Evolutionary conservation across 2,329 filamentous ascomycete species (phyloP).

Genomic region (Colletotrichum spinosum): DNA sequence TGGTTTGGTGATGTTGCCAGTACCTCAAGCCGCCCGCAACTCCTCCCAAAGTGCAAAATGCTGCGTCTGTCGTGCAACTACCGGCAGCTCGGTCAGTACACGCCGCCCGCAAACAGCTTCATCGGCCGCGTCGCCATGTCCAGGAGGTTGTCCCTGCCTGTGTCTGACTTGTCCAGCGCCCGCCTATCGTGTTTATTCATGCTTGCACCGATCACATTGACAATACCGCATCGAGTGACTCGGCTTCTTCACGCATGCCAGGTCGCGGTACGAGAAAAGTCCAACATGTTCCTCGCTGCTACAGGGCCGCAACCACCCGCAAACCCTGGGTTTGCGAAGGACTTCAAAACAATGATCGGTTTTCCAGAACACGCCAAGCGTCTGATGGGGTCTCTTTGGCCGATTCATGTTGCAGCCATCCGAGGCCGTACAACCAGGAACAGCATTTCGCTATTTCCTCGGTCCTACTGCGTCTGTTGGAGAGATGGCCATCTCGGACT

Average conservation of each 20-base stretch:
- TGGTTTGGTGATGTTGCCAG: too few species aligned
- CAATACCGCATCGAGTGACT: not conserved
- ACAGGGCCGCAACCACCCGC: not conserved
- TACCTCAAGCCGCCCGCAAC: too few species aligned
- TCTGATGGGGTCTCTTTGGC: not conserved
- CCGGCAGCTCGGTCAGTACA: not conserved
- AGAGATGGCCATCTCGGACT: slow-evolving; percentile 1
- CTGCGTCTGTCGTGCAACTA: not conserved
- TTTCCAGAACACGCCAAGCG: not conserved
- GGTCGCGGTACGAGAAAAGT: not conserved
- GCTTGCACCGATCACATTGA: slow-evolving; percentile 1
- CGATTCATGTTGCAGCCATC: not conserved
- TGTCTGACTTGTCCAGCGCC: slow-evolving; percentile 15
- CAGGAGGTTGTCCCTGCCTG: slow-evolving; percentile 11
- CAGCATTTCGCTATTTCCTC: not conserved
- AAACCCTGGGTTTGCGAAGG: not conserved
- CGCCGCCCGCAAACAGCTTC: slow-evolving; percentile 22
- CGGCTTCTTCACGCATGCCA: not conserved
- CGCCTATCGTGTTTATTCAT: not conserved
- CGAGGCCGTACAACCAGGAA: not conserved
- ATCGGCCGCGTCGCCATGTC: slow-evolving; percentile 1
- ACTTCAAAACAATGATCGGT: slow-evolving; percentile 5
- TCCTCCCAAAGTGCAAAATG: not conserved
- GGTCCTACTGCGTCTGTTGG: not conserved
- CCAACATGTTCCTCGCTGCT: not conserved